Evolutionary conservation across 1,284 basidiomycete genomes (phyloP), one percentile per base, ranked within the genome.

Genomic region (Porodaedalea pini): DNA sequence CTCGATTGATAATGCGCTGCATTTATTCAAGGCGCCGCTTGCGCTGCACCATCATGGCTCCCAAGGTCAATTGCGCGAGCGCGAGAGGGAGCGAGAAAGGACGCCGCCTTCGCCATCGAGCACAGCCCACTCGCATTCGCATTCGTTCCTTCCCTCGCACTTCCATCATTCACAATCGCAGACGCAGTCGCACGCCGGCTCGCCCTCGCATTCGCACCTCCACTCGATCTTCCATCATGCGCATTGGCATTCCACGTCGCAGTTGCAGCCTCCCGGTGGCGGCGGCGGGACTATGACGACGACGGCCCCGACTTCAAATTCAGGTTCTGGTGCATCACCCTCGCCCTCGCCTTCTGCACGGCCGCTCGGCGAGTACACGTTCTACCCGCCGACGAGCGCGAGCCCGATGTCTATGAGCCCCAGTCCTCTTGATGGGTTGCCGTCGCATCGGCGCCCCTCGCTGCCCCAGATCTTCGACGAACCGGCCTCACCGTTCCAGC

Each of bases 1-100:
- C 6, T 60, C 59, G 17, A 60, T 60, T 17, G 59, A 60, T 31
- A 57, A 57, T 29, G 59, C 59, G 7, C 32, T 60, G 15, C 55
- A 57, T 21, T 32, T 57, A 15, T 57, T 60, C 49, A 60, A 57
- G 36, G 27, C 48, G 4, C 51, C 54, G 4, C 54, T 48, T 15
- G 21, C n/a, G 17, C 29, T 57, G 31, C 56, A 57, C n/a, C 57
- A 58, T 47, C 52, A 58, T 39, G 44, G 51, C 2, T 58, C 57
- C 21, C 45, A 54, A 31, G 57, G 57, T 25, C 57, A 58, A 29
- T 36, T 56, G 25, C 52, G 52, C 37, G 52, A 55, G 11, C 54
- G 44, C 10, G 41, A 55, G 21, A 19, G 34, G 25, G 36, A 48
- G n/a, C 54, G 31, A 15, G 45, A 47, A 15, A 47, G 25, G 45